Percentiles rank a stretch among this genome's conserved stretches.
Evolutionary conservation across 768 basidiomycete genomes (phyloP).

Genomic region (Mycena pura): DNA sequence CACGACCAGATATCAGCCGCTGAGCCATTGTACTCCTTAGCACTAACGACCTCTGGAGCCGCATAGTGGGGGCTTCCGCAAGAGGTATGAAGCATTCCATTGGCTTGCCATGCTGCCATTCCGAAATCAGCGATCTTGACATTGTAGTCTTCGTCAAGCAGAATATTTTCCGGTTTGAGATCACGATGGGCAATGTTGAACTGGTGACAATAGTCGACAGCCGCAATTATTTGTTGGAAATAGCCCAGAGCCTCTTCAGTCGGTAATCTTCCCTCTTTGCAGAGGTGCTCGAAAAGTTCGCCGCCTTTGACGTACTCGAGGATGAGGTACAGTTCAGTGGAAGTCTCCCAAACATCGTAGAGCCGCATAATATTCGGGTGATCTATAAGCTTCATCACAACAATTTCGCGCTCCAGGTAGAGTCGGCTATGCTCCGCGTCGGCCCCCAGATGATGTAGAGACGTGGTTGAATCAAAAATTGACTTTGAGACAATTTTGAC

Average conservation of each 20-base stretch:
- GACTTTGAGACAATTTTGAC: slow-evolving; percentile 93
- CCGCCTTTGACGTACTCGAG: slow-evolving; percentile 95
- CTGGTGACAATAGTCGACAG: slow-evolving; percentile 91
- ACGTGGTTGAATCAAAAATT: slow-evolving; percentile 68
- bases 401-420: slow-evolving; percentile 91
- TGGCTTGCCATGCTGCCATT: slow-evolving; percentile 93
- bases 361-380: slow-evolving; percentile 94
- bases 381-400: slow-evolving; percentile 96
- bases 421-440: slow-evolving; percentile 80
- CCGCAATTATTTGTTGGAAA: slow-evolving; percentile 93
- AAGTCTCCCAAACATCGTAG: slow-evolving; percentile 97
- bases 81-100: slow-evolving; percentile 73
- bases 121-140: slow-evolving; percentile 98
- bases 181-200: slow-evolving; percentile 95
- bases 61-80: slow-evolving; percentile 97
- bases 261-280: slow-evolving; percentile 75
- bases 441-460: slow-evolving; percentile 71
- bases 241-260: slow-evolving; percentile 78
- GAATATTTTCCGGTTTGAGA: slow-evolving; percentile 92
- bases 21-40: slow-evolving; percentile 82
- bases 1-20: slow-evolving; percentile 97
- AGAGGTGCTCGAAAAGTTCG: slow-evolving; percentile 93
- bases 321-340: slow-evolving; percentile 86
- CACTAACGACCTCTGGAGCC: slow-evolving; percentile 88
- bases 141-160: slow-evolving; percentile 82